Percentiles rank a stretch among this genome's conserved stretches.
phyloP scores from a whole-genome alignment of 768 basidiomycete species.

The Pleurotus platypus region DNA sequence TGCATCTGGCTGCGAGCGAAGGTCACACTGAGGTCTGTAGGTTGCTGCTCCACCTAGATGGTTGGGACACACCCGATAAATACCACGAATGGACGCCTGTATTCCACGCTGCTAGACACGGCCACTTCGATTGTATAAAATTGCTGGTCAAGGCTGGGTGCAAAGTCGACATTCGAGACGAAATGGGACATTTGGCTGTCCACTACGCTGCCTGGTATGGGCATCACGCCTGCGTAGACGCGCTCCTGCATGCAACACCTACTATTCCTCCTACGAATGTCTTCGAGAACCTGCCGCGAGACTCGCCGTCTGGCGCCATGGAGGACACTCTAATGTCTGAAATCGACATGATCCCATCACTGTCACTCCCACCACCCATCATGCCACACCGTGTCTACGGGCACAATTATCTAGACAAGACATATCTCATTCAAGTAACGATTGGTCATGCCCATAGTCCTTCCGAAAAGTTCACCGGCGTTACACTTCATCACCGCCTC shows the following conservation, averaged over 20 bases:
- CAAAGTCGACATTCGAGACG: conserved; percentile 74
- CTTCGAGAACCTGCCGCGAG: conserved; percentile 19
- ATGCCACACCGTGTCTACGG: conserved; percentile 98
- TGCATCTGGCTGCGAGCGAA: conserved; percentile 91
- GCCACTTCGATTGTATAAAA: conserved; percentile 67
- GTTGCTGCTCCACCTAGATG: conserved; percentile 68
- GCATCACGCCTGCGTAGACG: conserved; percentile 62
- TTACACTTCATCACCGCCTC: conserved; percentile 73
- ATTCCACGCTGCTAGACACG: conserved; percentile 90
- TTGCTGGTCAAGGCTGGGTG: conserved; percentile 80
- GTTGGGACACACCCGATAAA: conserved; percentile 88
- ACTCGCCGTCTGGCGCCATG: conserved; percentile 37
- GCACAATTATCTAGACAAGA: conserved; percentile 90
- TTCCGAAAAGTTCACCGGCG: conserved; percentile 32
- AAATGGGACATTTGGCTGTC: conserved; percentile 77
- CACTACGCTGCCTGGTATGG: conserved; percentile 99
- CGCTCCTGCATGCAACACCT: conserved; percentile 48
- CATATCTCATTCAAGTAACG: conserved; percentile 80
- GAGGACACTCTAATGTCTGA: conserved; percentile 53
- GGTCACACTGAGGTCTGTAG: conserved; percentile 86
- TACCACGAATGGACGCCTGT: conserved; percentile 99
- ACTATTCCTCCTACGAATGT: conserved; percentile 23
- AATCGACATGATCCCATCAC: conserved; percentile 87
- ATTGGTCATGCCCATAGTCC: conserved; percentile 63
- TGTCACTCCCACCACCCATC: conserved; percentile 96